These are phyloP conservation scores for Jamesozyma lodderae DNA, from an alignment of 805 yeast species.

Conservation along the genomic window DNA sequence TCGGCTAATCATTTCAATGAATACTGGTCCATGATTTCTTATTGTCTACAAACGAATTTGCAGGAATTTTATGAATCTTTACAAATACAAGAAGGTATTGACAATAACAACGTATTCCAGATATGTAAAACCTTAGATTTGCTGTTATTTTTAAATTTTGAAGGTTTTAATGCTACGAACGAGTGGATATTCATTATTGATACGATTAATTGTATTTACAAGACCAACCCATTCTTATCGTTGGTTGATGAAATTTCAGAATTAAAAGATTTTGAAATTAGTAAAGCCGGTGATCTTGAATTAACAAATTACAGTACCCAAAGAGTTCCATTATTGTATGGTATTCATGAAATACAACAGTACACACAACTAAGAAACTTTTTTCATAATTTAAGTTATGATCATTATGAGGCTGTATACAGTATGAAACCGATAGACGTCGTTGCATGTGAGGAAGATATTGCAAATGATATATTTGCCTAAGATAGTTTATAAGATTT, in stretches of 20 bases:
- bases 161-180: constrained; percentile 59
- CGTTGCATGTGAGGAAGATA: constrained; percentile 45
- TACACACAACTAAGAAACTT: constrained; percentile 22
- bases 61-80: constrained; percentile 25
- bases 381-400: constrained; percentile 23
- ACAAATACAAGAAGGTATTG: constrained; percentile 22
- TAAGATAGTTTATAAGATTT: neutral
- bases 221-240: constrained; percentile 27
- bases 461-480: constrained; percentile 47
- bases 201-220: constrained; percentile 48
- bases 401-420: constrained; percentile 40
- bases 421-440: constrained; percentile 38
- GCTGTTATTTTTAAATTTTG: constrained; percentile 55
- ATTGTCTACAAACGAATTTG: constrained; percentile 41
- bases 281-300: constrained; percentile 23
- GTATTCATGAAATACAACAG: constrained; percentile 18
- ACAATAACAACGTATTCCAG: constrained; percentile 34
- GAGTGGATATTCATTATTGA: constrained; percentile 85
- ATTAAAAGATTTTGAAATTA: constrained; percentile 30
- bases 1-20: constrained; percentile 56
- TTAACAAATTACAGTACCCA: constrained; percentile 12
- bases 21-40: constrained; percentile 60
- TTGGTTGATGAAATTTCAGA: constrained; percentile 41
- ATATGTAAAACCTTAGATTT: constrained; percentile 77
- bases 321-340: constrained; percentile 25